A percentile compares a stretch with the other conserved stretches of the same genome.
Conservation (phyloP, 2,329 filamentous ascomycete species). For the Clonostachys rhizophaga region DNA sequence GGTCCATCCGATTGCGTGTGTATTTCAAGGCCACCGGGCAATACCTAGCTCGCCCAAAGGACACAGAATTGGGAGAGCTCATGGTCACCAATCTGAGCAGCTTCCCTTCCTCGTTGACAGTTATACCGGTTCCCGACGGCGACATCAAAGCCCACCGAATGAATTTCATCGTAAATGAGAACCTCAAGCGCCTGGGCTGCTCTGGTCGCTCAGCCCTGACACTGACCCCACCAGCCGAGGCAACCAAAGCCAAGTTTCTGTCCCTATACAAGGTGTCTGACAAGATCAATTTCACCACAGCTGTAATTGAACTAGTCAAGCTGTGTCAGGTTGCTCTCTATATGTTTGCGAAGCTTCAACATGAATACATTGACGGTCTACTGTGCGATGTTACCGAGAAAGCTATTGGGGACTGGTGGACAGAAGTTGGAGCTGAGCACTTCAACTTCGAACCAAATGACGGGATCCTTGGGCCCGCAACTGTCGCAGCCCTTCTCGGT, state of each 20-base stretch:
- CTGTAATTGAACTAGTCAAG: conserved; percentile 85
- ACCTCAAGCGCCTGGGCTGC: conserved; percentile 88
- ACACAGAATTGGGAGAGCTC: conserved; percentile 76
- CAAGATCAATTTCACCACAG: conserved; percentile 69
- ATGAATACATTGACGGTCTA: conserved; percentile 85
- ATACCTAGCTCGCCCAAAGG: conserved; percentile 77
- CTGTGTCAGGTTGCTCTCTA: conserved; percentile 86
- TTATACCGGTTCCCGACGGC: conserved; percentile 86
- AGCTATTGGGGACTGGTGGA: conserved; percentile 93
- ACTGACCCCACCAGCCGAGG: conserved; percentile 69
- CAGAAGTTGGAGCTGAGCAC: conserved; percentile 84
- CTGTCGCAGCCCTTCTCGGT: conserved; percentile 81
- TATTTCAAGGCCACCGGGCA: conserved; percentile 86
- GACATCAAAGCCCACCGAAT: conserved; percentile 76
- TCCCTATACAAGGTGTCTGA: conserved; percentile 87
- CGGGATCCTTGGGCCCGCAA: conserved; percentile 87
- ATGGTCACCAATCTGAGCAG: conserved; percentile 93
- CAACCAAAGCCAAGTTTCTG: conserved; percentile 85
- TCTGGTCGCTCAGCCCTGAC: conserved; percentile 85
- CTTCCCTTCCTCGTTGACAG: conserved; percentile 86
- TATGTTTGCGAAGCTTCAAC: conserved; percentile 82
- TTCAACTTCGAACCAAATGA: conserved; percentile 92
- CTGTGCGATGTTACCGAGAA: conserved; percentile 91
- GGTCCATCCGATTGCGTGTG: conserved; percentile 73
- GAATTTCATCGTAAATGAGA: conserved; percentile 89